These are phyloP conservation scores for Laburnicola sp. DNA, from an alignment of 2,329 filamentous ascomycete species.

Conservation along the genomic window DNA sequence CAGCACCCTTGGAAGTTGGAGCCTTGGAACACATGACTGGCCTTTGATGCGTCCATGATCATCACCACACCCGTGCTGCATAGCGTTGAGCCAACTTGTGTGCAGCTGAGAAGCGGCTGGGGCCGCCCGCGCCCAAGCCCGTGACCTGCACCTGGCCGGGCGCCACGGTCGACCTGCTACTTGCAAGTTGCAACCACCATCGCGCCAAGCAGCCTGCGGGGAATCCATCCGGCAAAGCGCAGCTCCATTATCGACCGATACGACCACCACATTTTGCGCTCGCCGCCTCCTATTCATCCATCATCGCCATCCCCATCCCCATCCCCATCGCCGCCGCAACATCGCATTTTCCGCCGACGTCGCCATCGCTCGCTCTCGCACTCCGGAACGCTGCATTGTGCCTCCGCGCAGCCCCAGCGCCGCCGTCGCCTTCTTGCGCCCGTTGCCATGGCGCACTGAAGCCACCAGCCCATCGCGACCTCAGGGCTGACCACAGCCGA, in stretches of 20 bases:
- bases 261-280: background rate
- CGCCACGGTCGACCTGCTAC: no score
- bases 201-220: no score
- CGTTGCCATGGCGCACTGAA: slow-evolving; percentile 20
- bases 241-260: no score
- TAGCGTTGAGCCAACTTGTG: no score
- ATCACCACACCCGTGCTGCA: no score
- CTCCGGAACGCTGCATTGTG: slow-evolving; percentile 13
- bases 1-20: no score
- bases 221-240: no score
- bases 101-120: no score
- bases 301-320: background rate
- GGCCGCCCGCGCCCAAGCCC: no score
- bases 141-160: no score
- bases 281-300: background rate
- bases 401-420: slow-evolving; percentile 12
- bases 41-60: no score
- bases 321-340: background rate
- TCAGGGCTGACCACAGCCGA: slow-evolving; percentile 3
- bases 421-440: slow-evolving; percentile 22
- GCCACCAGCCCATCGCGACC: background rate
- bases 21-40: no score
- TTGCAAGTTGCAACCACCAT: slow-evolving; percentile 13
- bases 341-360: slow-evolving; percentile 23
- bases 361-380: slow-evolving; percentile 18